Evolutionary conservation across 2,329 filamentous ascomycete genomes (phyloP).

Genomic region (Colletotrichum sp.): DNA sequence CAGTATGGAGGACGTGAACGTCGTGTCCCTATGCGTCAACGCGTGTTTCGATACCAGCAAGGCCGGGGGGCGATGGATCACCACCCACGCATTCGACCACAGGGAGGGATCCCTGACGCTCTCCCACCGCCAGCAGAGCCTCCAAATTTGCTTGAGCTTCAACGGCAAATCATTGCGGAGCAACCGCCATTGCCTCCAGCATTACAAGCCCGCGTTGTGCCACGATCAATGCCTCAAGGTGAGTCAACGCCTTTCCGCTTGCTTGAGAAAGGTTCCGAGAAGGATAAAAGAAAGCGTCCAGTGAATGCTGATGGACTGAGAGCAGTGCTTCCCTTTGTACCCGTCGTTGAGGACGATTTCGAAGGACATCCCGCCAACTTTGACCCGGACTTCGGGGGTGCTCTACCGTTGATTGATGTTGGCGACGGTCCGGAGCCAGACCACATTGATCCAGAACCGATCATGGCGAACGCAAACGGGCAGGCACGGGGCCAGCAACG

Average conservation of each 20-base stretch:
- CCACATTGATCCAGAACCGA: not conserved
- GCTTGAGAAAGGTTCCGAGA: not conserved
- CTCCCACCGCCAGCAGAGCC: not conserved
- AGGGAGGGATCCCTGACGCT: not conserved
- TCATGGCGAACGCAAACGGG: not conserved
- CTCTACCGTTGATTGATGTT: not conserved
- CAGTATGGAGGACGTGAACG: not conserved
- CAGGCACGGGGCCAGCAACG: not conserved
- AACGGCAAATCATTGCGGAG: not conserved
- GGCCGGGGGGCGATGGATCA: not conserved
- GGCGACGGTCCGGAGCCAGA: not conserved
- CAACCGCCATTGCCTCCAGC: not conserved
- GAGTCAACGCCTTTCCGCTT: not conserved
- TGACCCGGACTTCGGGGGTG: not conserved
- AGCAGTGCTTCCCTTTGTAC: not conserved
- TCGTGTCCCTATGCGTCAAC: conserved; percentile 4
- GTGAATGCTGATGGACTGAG: not conserved
- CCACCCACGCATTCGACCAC: not conserved
- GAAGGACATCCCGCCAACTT: not conserved
- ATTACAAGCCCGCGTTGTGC: not conserved
- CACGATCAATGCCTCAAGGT: not conserved
- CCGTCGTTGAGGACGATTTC: not conserved
- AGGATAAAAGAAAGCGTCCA: not conserved
- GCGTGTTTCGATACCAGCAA: not conserved
- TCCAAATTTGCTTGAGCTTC: not conserved